A percentile compares a stretch with the other conserved stretches of the same genome.
Conservation (phyloP, 1,284 basidiomycete genomes). For the Serendipita sp. region DNA sequence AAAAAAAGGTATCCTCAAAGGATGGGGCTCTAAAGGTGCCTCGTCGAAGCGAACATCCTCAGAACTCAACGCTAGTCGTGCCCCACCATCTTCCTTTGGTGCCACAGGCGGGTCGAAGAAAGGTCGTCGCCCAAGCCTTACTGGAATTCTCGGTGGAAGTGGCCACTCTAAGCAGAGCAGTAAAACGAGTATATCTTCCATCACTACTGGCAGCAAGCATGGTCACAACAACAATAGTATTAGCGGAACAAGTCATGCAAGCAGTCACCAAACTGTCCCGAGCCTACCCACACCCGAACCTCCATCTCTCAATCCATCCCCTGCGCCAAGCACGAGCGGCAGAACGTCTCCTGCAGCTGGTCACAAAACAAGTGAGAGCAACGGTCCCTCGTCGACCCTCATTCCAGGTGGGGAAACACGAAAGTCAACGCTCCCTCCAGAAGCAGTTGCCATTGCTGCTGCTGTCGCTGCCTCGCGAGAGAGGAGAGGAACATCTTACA, state of each 20-base stretch:
- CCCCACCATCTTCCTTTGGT: conserved; percentile 2
- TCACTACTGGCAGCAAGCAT: background rate
- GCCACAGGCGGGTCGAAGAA: background rate
- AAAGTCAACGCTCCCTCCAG: background rate
- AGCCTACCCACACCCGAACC: background rate
- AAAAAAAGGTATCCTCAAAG: conserved; percentile 3
- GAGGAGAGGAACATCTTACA: background rate
- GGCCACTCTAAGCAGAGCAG: conserved; percentile 3
- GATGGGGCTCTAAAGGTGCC: background rate
- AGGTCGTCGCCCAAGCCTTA: background rate
- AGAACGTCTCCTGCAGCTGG: background rate
- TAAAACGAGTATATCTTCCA: background rate
- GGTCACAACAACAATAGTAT: background rate
- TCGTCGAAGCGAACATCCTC: background rate
- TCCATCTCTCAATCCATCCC: background rate
- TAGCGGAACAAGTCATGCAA: background rate
- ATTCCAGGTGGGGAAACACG: background rate
- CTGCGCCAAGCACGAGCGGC: background rate
- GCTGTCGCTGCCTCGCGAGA: background rate
- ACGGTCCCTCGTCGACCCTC: background rate
- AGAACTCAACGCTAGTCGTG: background rate
- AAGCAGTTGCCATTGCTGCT: background rate
- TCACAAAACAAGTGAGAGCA: background rate
- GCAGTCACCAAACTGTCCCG: background rate
- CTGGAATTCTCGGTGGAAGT: background rate